These are phyloP conservation scores for Lathyrus sativus DNA, from an alignment of 306 rosid genomes.

Conservation along the genomic window DNA sequence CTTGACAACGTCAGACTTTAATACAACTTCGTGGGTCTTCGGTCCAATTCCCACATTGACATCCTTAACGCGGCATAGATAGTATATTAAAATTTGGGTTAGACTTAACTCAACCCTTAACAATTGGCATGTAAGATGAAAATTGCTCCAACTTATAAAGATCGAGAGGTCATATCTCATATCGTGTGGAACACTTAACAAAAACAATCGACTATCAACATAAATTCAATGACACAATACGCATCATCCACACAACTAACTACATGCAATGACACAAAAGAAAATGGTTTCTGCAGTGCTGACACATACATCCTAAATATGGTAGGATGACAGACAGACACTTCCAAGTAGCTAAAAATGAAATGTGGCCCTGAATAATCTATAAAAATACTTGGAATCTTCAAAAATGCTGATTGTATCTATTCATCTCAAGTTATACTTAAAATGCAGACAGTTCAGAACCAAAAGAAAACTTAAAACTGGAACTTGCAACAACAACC, in stretches of 20 bases:
- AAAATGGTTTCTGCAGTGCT: slow-evolving; percentile 21
- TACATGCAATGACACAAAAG: neutral
- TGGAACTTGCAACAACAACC: slow-evolving; percentile 53
- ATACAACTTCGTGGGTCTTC: too few species aligned
- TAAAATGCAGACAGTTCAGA: slow-evolving; percentile 45
- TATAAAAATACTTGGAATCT: slow-evolving; percentile 30
- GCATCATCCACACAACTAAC: slow-evolving; percentile 28
- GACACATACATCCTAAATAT: slow-evolving; percentile 31
- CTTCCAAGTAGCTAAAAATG: slow-evolving; percentile 38
- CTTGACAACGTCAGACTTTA: too few species aligned
- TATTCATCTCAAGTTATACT: slow-evolving; percentile 46
- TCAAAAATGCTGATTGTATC: slow-evolving; percentile 43
- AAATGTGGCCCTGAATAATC: slow-evolving; percentile 36
- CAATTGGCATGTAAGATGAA: too few species aligned
- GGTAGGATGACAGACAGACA: slow-evolving; percentile 37
- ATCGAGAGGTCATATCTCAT: too few species aligned
- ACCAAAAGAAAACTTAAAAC: slow-evolving; percentile 51
- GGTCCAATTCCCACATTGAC: too few species aligned
- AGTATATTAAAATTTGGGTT: too few species aligned
- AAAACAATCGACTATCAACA: neutral
- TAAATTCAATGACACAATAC: slow-evolving; percentile 15
- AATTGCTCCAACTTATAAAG: too few species aligned
- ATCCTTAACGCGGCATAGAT: too few species aligned
- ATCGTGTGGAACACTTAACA: too few species aligned
- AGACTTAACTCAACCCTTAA: too few species aligned